Conservation (phyloP, 768 basidiomycete species). For the Rubroboletus satanas region DNA sequence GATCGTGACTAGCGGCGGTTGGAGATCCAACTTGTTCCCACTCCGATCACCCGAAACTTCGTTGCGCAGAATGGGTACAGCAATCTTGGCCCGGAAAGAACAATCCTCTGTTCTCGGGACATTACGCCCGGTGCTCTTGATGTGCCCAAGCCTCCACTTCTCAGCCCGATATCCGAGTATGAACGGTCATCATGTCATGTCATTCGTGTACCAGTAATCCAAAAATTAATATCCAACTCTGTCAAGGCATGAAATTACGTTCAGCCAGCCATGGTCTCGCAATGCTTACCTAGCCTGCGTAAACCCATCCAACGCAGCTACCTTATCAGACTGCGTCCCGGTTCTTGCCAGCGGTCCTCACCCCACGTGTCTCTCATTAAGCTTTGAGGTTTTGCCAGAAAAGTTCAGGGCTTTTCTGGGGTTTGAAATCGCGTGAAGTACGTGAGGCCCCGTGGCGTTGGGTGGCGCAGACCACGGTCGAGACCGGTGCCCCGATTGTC, state of each 20-base stretch:
- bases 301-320: conserved; percentile 7
- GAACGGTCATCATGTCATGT: conserved; percentile 5
- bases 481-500: conserved; percentile 32
- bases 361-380: conserved; percentile 9
- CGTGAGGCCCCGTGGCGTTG: conserved; percentile 19
- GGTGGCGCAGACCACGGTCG: conserved; percentile 26
- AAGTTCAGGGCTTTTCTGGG: conserved; percentile 17
- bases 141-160: neutral
- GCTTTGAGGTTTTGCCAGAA: conserved; percentile 6
- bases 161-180: conserved; percentile 23
- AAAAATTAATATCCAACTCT: conserved; percentile 23
- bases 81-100: neutral
- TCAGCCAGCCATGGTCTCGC: neutral
- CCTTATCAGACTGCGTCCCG: neutral
- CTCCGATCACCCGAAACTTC: conserved; percentile 11
- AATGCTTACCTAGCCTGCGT: conserved; percentile 12
- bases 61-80: neutral
- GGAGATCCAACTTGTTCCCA: conserved; percentile 7
- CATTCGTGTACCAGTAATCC: conserved; percentile 13
- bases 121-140: conserved; percentile 5
- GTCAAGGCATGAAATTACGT: conserved; percentile 1
- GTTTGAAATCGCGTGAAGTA: conserved; percentile 14
- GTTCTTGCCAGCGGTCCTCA: conserved; percentile 6
- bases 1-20: neutral
- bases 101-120: neutral